A percentile compares a stretch with the other conserved stretches of the same genome.
These are phyloP conservation scores for Papilionanthe hybrid DNA, from an alignment of 116 monocot genomes.

Conservation along the genomic window DNA sequence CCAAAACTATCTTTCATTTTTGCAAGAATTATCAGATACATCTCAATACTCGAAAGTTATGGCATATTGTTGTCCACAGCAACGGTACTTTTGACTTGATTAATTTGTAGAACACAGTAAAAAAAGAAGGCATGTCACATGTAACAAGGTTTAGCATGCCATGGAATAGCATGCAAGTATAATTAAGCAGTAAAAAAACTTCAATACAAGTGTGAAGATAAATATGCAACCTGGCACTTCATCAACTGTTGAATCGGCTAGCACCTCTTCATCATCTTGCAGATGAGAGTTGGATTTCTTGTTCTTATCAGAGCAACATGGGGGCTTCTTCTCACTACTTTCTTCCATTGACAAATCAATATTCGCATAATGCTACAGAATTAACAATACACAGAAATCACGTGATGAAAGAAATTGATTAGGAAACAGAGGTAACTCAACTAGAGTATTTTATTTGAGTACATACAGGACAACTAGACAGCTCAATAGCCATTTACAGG, in stretches of 20 bases:
- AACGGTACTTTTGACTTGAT: no score
- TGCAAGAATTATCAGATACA: no score
- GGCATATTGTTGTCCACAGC: no score
- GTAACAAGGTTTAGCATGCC: background rate
- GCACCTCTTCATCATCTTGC: background rate
- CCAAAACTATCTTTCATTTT: background rate
- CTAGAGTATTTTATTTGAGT: no score
- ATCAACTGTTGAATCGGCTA: background rate
- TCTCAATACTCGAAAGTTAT: no score
- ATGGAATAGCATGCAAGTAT: background rate
- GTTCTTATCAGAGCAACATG: background rate
- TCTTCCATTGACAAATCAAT: background rate
- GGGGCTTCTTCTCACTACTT: background rate
- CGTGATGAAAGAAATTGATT: background rate
- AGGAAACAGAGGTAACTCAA: background rate
- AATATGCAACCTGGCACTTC: conserved; percentile 1
- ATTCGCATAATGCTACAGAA: background rate
- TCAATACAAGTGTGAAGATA: background rate
- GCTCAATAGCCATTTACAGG: no score
- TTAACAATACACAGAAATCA: background rate
- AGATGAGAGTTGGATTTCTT: background rate
- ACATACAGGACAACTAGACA: no score
- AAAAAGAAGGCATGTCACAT: background rate
- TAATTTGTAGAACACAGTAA: no score
- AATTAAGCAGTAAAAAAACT: background rate